These are phyloP conservation scores for Capillidium rhysosporum DNA, from an alignment of 371 early-diverging fungal species.

Conservation along the genomic window DNA sequence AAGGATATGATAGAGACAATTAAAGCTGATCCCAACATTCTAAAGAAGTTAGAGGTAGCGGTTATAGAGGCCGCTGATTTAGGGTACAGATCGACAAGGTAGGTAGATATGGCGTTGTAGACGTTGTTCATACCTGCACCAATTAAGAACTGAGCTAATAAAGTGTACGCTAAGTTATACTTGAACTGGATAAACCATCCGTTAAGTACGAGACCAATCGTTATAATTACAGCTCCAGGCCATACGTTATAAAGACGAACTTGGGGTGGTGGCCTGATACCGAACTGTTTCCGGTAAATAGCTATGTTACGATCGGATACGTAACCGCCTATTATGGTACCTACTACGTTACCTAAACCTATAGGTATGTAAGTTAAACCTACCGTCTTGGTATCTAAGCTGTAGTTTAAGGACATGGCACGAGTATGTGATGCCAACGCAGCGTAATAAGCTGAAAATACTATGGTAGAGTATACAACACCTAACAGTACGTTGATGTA, in stretches of 20 bases:
- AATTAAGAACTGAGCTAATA: neutral
- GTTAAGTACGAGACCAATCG: slow-evolving; percentile 16
- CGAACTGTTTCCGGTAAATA: neutral
- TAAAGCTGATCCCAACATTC: neutral
- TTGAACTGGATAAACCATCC: slow-evolving; percentile 20
- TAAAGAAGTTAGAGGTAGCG: neutral
- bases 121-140: neutral
- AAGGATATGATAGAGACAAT: neutral
- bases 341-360: slow-evolving; percentile 22
- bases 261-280: slow-evolving; percentile 9
- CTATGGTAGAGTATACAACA: slow-evolving; percentile 23
- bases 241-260: slow-evolving; percentile 16
- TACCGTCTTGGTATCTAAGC: slow-evolving; percentile 16
- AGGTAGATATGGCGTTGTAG: neutral
- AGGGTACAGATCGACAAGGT: slow-evolving; percentile 6
- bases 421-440: slow-evolving; percentile 18
- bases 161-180: slow-evolving; percentile 8
- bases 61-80: slow-evolving; percentile 1
- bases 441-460: slow-evolving; percentile 29
- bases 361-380: slow-evolving; percentile 21
- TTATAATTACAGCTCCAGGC: slow-evolving; percentile 19
- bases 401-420: slow-evolving; percentile 13
- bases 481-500: slow-evolving; percentile 22
- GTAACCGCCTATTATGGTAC: slow-evolving; percentile 19
- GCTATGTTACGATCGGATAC: slow-evolving; percentile 13